These are phyloP conservation scores for Calonectria pseudoturangicola DNA, from an alignment of 2,329 filamentous ascomycete species.

Conservation along the genomic window DNA sequence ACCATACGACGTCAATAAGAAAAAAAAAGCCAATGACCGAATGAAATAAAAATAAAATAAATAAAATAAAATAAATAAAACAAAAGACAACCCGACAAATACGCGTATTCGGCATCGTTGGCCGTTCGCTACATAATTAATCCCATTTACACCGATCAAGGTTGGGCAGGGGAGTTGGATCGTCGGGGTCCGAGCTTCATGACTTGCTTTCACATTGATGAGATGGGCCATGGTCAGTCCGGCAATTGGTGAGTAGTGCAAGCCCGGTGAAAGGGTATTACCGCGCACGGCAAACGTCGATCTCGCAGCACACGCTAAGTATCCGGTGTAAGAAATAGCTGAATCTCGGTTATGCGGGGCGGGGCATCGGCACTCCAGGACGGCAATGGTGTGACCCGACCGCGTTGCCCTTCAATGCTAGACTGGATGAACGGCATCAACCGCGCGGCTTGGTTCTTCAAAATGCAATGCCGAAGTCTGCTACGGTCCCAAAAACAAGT, in stretches of 20 bases:
- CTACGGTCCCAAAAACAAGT: neutral
- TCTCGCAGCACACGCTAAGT: slow-evolving; percentile 51
- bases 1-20: neutral
- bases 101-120: slow-evolving; percentile 5
- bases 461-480: slow-evolving; percentile 3
- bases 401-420: slow-evolving; percentile 17
- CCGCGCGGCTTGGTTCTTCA: slow-evolving; percentile 10
- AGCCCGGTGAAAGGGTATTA: slow-evolving; percentile 49
- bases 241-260: slow-evolving; percentile 51
- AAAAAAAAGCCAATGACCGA: neutral
- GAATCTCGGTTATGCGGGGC: slow-evolving; percentile 38
- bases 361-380: slow-evolving; percentile 32
- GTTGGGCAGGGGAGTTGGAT: slow-evolving; percentile 11
- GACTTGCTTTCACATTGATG: slow-evolving; percentile 7
- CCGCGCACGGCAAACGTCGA: slow-evolving; percentile 56
- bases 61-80: neutral
- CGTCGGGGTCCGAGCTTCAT: slow-evolving; percentile 25
- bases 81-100: neutral
- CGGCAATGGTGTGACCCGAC: slow-evolving; percentile 28
- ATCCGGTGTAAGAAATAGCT: slow-evolving; percentile 33
- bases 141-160: slow-evolving; percentile 16
- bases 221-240: slow-evolving; percentile 37
- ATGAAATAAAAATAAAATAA: neutral
- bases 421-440: slow-evolving; percentile 20
- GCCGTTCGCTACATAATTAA: neutral